Evolutionary conservation across 2,329 filamentous ascomycete species (phyloP).

Genomic region (Sarocladium brachiariae): DNA sequence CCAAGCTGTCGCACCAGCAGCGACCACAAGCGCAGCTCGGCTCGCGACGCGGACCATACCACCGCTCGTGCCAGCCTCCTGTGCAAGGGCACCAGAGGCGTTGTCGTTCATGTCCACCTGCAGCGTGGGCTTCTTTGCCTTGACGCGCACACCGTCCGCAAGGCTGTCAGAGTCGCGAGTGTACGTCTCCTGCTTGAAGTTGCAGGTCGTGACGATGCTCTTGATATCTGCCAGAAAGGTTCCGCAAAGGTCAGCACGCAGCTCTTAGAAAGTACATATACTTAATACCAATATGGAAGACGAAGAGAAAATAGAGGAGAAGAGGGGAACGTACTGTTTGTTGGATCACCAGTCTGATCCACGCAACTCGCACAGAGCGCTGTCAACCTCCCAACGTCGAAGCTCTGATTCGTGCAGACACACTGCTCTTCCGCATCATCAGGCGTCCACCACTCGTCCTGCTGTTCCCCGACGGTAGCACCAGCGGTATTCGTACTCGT

Average conservation of each 20-base stretch:
- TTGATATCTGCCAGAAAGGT: constrained; percentile 24
- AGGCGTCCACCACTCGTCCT: constrained; percentile 10
- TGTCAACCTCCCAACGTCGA: constrained; percentile 31
- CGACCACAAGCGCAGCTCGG: not conserved
- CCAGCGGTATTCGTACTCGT: not conserved
- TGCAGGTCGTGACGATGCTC: constrained; percentile 28
- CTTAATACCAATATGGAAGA: not conserved
- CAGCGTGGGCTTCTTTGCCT: constrained; percentile 21
- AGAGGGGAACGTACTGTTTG: constrained; percentile 23
- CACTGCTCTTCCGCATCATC: constrained; percentile 26
- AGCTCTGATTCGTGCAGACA: constrained; percentile 32
- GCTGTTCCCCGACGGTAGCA: constrained; percentile 7
- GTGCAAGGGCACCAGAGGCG: not conserved
- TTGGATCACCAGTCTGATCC: constrained; percentile 20
- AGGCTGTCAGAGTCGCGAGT: constrained; percentile 22
- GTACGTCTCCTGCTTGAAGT: constrained; percentile 25
- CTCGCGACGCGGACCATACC: not conserved
- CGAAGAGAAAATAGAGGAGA: not conserved
- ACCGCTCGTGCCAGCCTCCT: not conserved
- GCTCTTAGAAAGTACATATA: no score
- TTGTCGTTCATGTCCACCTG: not conserved
- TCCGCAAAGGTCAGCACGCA: no score
- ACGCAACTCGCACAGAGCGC: constrained; percentile 34
- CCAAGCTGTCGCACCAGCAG: not conserved
- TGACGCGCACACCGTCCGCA: constrained; percentile 27